Evolutionary conservation across 495 filamentous ascomycete species (phyloP).

Genomic region (Wilcoxina mikolae): DNA sequence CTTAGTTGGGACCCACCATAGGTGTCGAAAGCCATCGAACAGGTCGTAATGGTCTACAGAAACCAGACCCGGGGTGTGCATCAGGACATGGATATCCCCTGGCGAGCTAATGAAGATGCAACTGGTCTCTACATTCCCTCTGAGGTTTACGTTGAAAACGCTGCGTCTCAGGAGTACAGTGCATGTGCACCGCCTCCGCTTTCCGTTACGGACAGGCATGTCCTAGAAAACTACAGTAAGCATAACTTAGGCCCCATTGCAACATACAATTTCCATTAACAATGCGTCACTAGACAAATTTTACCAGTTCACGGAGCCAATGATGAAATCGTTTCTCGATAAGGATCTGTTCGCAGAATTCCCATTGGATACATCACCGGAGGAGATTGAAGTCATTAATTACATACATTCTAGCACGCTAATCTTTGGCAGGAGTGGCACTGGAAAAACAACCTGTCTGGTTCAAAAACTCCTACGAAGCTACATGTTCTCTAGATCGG

Average conservation of each 20-base stretch:
- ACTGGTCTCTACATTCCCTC: constrained; percentile 5
- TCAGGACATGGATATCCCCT: neutral
- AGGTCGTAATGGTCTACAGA: neutral
- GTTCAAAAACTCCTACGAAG: constrained; percentile 32
- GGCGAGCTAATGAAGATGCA: neutral
- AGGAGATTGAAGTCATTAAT: constrained; percentile 30
- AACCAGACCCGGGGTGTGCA: neutral
- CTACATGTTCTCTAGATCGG: constrained; percentile 16
- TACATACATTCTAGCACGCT: constrained; percentile 29
- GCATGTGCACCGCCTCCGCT: too few relatives aligned
- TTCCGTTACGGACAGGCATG: constrained; percentile 2
- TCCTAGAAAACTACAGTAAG: neutral
- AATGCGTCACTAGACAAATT: constrained; percentile 32
- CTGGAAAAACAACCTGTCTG: constrained; percentile 36
- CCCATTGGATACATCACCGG: constrained; percentile 32
- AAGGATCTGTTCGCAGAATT: constrained; percentile 25
- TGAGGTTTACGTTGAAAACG: neutral
- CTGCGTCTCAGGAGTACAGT: neutral
- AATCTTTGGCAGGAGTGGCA: constrained; percentile 35
- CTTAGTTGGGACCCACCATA: neutral
- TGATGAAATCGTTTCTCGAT: constrained; percentile 20
- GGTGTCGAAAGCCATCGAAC: neutral
- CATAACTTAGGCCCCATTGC: neutral
- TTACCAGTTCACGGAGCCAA: constrained; percentile 30
- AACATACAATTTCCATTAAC: neutral